These are phyloP conservation scores for Nicotiana noctiflora DNA, from an alignment of 257 asterid genomes.

Conservation along the genomic window DNA sequence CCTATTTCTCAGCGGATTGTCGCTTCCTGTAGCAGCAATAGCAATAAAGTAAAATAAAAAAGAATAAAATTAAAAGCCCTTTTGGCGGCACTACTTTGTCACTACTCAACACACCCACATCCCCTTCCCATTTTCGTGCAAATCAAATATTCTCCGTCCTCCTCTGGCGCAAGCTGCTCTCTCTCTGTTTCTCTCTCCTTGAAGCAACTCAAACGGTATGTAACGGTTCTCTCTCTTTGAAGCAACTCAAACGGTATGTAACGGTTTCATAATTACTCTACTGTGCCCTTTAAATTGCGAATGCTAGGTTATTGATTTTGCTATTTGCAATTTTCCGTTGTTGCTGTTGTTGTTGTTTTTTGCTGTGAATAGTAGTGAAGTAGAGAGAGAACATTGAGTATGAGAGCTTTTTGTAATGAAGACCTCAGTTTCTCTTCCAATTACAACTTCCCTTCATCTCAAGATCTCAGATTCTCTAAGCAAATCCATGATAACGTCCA, in stretches of 20 bases:
- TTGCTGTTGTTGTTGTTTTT: background rate
- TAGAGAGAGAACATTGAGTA: constrained; percentile 16
- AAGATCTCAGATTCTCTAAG: constrained; percentile 59
- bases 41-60: background rate
- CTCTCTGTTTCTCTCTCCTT: background rate
- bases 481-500: constrained; percentile 84
- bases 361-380: constrained; percentile 9
- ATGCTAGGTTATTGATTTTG: background rate
- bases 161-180: background rate
- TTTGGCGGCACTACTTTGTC: constrained; percentile 23
- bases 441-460: constrained; percentile 31
- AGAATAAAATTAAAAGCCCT: background rate
- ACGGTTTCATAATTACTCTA: constrained; percentile 5
- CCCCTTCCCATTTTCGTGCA: constrained; percentile 8
- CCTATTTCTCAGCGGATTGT: background rate
- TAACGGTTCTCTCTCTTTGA: constrained; percentile 6
- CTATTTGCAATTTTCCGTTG: background rate
- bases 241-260: constrained; percentile 19
- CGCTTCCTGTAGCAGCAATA: background rate
- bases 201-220: constrained; percentile 20
- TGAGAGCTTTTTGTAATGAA: constrained; percentile 46
- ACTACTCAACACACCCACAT: background rate
- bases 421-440: constrained; percentile 26
- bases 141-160: background rate
- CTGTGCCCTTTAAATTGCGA: background rate